Conservation (phyloP, 441 rosid species). For the Brassica hybrid region DNA sequence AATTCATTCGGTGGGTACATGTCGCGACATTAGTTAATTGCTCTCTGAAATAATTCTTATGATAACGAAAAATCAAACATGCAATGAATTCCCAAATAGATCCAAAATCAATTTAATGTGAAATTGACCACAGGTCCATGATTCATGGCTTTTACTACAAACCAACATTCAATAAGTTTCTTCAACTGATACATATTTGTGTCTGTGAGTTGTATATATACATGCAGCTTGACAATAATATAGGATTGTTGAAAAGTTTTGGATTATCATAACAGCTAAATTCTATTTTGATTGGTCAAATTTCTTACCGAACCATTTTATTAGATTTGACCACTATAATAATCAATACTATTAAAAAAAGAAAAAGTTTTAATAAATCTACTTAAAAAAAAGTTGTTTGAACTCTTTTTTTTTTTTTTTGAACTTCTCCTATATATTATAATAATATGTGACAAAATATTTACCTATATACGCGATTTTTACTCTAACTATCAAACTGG, state of each 20-base stretch:
- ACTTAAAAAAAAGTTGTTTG: too few relatives aligned
- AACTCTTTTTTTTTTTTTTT: background rate
- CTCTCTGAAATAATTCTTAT: conserved; percentile 2
- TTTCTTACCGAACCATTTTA: conserved; percentile 28
- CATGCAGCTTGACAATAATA: background rate
- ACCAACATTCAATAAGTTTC: conserved; percentile 34
- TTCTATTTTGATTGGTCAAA: conserved; percentile 25
- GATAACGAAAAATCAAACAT: conserved; percentile 8
- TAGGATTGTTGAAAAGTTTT: background rate
- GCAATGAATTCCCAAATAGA: conserved; percentile 31
- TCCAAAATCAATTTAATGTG: conserved; percentile 39
- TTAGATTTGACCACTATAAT: conserved; percentile 6
- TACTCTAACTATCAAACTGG: too few relatives aligned
- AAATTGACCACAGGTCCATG: conserved; percentile 41
- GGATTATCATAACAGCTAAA: conserved; percentile 32
- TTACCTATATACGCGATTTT: too few relatives aligned
- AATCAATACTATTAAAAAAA: background rate
- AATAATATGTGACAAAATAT: too few relatives aligned
- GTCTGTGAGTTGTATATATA: conserved; percentile 5
- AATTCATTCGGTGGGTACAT: conserved; percentile 15
- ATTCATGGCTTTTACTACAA: conserved; percentile 43
- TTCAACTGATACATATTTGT: conserved; percentile 14
- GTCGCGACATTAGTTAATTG: background rate
- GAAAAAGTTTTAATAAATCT: too few relatives aligned
- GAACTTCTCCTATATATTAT: background rate